Evolutionary conservation across 176 grass and related monocot species (phyloP).

Genomic region (Cenchrus fungigraminus): DNA sequence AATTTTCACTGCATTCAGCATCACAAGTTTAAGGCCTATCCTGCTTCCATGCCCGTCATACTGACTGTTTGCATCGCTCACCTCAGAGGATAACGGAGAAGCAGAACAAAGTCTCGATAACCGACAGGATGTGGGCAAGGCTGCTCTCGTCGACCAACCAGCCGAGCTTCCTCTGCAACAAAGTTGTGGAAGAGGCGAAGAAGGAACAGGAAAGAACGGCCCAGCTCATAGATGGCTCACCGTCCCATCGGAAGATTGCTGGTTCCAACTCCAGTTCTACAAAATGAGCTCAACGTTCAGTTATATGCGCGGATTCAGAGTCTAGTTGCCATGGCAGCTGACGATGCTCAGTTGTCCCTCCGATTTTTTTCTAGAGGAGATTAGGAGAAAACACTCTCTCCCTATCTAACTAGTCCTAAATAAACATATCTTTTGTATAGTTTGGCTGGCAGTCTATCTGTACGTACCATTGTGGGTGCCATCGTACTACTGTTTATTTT

Average conservation of each 20-base stretch:
- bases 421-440: neutral
- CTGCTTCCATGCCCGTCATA: neutral
- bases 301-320: neutral
- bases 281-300: constrained; percentile 25
- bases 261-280: neutral
- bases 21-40: neutral
- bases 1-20: neutral
- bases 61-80: neutral
- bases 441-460: neutral
- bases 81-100: constrained; percentile 76
- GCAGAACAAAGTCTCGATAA: constrained; percentile 84
- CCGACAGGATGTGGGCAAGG: constrained; percentile 98
- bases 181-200: constrained; percentile 65
- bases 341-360: neutral
- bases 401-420: neutral
- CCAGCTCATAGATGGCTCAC: constrained; percentile 39
- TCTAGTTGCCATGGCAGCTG: neutral
- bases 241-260: constrained; percentile 21
- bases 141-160: constrained; percentile 95
- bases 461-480: no score
- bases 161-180: constrained; percentile 89
- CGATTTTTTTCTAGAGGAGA: neutral
- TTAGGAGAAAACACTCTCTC: neutral
- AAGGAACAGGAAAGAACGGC: constrained; percentile 50
- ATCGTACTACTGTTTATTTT: neutral